These are phyloP conservation scores for Cenchrus americanus DNA, from an alignment of 176 grass and related monocot genomes.

Conservation along the genomic window DNA sequence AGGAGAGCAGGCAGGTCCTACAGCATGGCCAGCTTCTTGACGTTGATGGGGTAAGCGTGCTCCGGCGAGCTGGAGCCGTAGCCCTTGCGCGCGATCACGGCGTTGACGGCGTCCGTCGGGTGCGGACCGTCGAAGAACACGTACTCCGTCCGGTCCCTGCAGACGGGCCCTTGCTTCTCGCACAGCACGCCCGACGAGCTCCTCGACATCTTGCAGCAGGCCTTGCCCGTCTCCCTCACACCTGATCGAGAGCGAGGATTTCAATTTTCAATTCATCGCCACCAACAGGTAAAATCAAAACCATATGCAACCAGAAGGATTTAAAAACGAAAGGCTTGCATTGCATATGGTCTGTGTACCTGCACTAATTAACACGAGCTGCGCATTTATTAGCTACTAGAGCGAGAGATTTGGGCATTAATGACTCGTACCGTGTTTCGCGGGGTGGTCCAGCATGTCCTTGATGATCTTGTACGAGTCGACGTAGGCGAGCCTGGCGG, in stretches of 20 bases:
- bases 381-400: neutral
- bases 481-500: slow-evolving; percentile 40
- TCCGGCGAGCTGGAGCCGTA: slow-evolving; percentile 40
- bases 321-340: too few species aligned
- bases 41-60: slow-evolving; percentile 62
- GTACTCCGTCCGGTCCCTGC: slow-evolving; percentile 51
- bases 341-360: neutral
- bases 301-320: too few species aligned
- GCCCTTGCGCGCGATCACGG: slow-evolving; percentile 48
- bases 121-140: slow-evolving; percentile 80
- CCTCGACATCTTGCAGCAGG: slow-evolving; percentile 53
- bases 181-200: slow-evolving; percentile 47
- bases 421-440: slow-evolving; percentile 18
- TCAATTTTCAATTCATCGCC: too few species aligned
- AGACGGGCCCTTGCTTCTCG: slow-evolving; percentile 43
- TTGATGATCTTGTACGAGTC: slow-evolving; percentile 59
- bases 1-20: neutral
- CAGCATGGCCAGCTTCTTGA: slow-evolving; percentile 44
- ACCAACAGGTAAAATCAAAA: too few species aligned
- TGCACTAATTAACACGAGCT: neutral
- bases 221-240: slow-evolving; percentile 37
- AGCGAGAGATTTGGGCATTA: neutral
- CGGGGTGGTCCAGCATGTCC: slow-evolving; percentile 49
- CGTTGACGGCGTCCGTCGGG: slow-evolving; percentile 68
- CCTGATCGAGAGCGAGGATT: neutral